Conservation (phyloP, 2,329 filamentous ascomycete species). For the Microcyclosporella mali region DNA sequence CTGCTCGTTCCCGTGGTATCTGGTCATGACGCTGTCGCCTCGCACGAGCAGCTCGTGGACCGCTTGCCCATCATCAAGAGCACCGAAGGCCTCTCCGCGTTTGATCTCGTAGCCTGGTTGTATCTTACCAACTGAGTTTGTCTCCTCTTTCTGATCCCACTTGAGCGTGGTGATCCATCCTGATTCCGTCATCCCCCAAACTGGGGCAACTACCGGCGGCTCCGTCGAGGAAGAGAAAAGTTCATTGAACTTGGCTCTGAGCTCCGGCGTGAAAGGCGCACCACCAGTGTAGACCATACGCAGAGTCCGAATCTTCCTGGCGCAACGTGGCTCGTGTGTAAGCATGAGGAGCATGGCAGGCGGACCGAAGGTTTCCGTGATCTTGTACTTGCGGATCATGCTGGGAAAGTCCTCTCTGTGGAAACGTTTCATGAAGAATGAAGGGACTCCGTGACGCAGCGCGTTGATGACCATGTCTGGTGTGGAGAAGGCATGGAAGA, state of each 20-base stretch:
- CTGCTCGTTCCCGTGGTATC: constrained; percentile 31
- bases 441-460: constrained; percentile 41
- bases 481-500: constrained; percentile 49
- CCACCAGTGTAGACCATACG: constrained; percentile 45
- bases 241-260: constrained; percentile 36
- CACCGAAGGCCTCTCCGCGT: constrained; percentile 18
- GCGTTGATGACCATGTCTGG: constrained; percentile 44
- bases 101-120: constrained; percentile 37
- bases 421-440: constrained; percentile 46
- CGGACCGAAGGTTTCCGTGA: constrained; percentile 46
- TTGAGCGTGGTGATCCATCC: constrained; percentile 41
- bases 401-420: constrained; percentile 33
- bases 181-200: constrained; percentile 52
- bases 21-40: constrained; percentile 37
- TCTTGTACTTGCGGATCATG: constrained; percentile 36
- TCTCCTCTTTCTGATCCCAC: constrained; percentile 35
- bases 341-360: constrained; percentile 39
- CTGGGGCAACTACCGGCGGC: constrained; percentile 37
- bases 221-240: constrained; percentile 28
- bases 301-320: constrained; percentile 36
- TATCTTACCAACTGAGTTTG: constrained; percentile 44
- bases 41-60: constrained; percentile 40
- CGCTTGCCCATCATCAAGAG: constrained; percentile 41
- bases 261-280: constrained; percentile 42
- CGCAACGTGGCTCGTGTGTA: constrained; percentile 27